These are phyloP conservation scores for Hypoxylon intermedium DNA, from an alignment of 495 filamentous ascomycete species.

Conservation along the genomic window DNA sequence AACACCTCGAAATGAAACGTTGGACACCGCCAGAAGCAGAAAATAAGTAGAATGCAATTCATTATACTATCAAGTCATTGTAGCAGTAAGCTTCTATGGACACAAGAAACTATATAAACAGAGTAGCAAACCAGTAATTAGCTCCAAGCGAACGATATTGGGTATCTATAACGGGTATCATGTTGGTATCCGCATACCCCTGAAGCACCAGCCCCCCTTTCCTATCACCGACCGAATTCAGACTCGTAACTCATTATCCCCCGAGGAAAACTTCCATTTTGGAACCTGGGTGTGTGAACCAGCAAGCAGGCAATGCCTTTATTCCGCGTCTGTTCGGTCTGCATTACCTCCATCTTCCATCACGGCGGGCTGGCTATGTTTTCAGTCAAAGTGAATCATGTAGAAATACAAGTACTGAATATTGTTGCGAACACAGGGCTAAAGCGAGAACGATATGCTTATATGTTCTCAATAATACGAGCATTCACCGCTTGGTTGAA, in stretches of 20 bases:
- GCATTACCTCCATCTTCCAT: too few relatives aligned
- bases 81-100: conserved; percentile 8
- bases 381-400: too few relatives aligned
- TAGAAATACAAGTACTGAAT: conserved; percentile 10
- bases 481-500: conserved; percentile 88
- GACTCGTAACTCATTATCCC: background rate
- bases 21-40: too few relatives aligned
- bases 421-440: background rate
- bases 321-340: too few relatives aligned
- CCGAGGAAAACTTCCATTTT: too few relatives aligned
- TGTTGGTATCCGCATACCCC: conserved; percentile 13
- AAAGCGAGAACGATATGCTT: conserved; percentile 27
- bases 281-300: too few relatives aligned
- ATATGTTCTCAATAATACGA: conserved; percentile 87
- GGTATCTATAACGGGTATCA: conserved; percentile 36
- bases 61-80: conserved; percentile 6
- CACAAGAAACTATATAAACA: conserved; percentile 13
- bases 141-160: conserved; percentile 34
- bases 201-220: conserved; percentile 1
- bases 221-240: background rate
- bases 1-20: too few relatives aligned
- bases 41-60: background rate
- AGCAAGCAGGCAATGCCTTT: too few relatives aligned
- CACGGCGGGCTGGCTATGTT: too few relatives aligned
- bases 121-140: conserved; percentile 9